Percentiles rank a stretch among this genome's conserved stretches.
Conservation (phyloP, 2,329 filamentous ascomycete genomes). For the Diaporthe capsici region DNA sequence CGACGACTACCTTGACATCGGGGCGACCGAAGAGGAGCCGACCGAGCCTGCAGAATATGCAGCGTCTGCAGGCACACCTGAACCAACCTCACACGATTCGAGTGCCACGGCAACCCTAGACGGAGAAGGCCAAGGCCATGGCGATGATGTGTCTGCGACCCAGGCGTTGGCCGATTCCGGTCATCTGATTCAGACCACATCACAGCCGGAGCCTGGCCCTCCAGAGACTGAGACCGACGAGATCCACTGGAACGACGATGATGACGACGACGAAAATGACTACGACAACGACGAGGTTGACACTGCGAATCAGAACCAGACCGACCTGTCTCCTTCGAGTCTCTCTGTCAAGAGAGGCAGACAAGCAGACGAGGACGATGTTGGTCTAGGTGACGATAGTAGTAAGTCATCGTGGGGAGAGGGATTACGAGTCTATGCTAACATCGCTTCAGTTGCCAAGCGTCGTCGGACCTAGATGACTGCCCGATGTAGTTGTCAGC, state of each 20-base stretch:
- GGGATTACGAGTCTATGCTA: slow-evolving; percentile 44
- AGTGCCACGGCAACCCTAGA: slow-evolving; percentile 51
- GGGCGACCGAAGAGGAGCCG: slow-evolving; percentile 19
- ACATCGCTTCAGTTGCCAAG: slow-evolving; percentile 61
- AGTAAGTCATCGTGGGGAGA: slow-evolving; percentile 44
- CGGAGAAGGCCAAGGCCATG: slow-evolving; percentile 56
- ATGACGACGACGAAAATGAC: slow-evolving; percentile 51
- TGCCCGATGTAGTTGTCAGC: background rate
- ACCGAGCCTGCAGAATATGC: slow-evolving; percentile 18
- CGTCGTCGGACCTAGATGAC: slow-evolving; percentile 60
- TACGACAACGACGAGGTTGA: slow-evolving; percentile 44
- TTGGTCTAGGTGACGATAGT: slow-evolving; percentile 56
- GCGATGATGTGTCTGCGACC: slow-evolving; percentile 46
- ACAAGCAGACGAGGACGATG: slow-evolving; percentile 49
- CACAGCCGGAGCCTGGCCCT: slow-evolving; percentile 22
- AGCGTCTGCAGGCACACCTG: slow-evolving; percentile 19
- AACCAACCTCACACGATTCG: slow-evolving; percentile 41
- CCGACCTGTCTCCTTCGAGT: slow-evolving; percentile 46
- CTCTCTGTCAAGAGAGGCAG: slow-evolving; percentile 51
- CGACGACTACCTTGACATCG: slow-evolving; percentile 41
- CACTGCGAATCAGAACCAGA: slow-evolving; percentile 43
- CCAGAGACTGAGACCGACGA: slow-evolving; percentile 46
- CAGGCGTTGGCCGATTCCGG: slow-evolving; percentile 44
- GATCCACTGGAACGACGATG: slow-evolving; percentile 55
- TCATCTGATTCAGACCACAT: slow-evolving; percentile 23